phyloP scores from a whole-genome alignment of 805 yeast species.

The Dipodascopsis tothii region DNA sequence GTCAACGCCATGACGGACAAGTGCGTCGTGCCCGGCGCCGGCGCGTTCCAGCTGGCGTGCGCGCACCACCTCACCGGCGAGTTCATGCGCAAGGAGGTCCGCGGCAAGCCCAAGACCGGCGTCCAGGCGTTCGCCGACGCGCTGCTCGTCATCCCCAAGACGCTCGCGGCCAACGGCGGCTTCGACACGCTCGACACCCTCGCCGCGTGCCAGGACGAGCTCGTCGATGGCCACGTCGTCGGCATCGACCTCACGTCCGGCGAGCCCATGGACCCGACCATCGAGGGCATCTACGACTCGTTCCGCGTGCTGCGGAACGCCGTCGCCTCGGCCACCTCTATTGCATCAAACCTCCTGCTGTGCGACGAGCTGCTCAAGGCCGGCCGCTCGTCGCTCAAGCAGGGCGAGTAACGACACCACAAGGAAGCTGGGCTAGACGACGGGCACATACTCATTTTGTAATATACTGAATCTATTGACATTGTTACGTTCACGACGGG shows the following conservation, averaged over 20 bases:
- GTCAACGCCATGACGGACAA: slow-evolving; percentile 83
- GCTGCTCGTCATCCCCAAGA: slow-evolving; percentile 82
- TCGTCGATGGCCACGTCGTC: slow-evolving; percentile 61
- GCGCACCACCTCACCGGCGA: slow-evolving; percentile 54
- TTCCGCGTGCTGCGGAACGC: slow-evolving; percentile 91
- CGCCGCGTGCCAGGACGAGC: slow-evolving; percentile 82
- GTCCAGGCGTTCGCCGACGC: slow-evolving; percentile 91
- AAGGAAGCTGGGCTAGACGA: no score
- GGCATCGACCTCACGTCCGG: slow-evolving; percentile 90
- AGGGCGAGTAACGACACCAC: no score
- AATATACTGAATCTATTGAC: no score
- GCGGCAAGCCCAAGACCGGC: slow-evolving; percentile 86
- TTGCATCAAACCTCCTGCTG: slow-evolving; percentile 80
- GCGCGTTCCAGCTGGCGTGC: slow-evolving; percentile 85
- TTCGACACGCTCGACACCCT: slow-evolving; percentile 85
- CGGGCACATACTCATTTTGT: no score
- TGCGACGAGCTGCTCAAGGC: slow-evolving; percentile 97
- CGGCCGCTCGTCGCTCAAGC: slow-evolving; percentile 85
- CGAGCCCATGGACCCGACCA: slow-evolving; percentile 89
- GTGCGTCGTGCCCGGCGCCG: slow-evolving; percentile 90
- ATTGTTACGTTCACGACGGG: no score
- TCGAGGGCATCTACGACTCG: slow-evolving; percentile 95
- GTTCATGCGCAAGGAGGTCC: slow-evolving; percentile 50
- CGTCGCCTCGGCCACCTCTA: slow-evolving; percentile 83
- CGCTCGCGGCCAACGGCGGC: slow-evolving; percentile 86